phyloP scores from a whole-genome alignment of 176 grass and related monocot genomes.

The Metroxylon sagu region DNA sequence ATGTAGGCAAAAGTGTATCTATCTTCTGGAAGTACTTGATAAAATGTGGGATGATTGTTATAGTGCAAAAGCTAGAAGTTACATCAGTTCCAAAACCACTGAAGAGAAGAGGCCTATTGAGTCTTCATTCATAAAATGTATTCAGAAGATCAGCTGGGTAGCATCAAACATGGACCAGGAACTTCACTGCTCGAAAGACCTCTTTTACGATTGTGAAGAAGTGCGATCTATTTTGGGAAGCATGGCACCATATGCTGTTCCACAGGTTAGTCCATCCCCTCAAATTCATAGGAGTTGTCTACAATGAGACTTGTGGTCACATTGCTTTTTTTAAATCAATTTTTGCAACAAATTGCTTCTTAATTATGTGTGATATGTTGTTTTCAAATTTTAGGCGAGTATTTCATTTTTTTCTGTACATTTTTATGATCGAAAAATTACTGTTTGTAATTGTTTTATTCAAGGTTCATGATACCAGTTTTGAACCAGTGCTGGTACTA shows the following conservation, averaged over 20 bases:
- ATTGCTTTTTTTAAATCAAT: too few relatives aligned
- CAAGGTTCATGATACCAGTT: too few relatives aligned
- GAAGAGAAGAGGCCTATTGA: slow-evolving; percentile 35
- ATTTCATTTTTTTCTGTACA: too few relatives aligned
- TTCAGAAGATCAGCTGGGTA: slow-evolving; percentile 67
- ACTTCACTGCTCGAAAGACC: slow-evolving; percentile 60
- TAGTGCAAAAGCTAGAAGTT: slow-evolving; percentile 36
- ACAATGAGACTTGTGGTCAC: too few relatives aligned
- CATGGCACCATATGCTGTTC: slow-evolving; percentile 72
- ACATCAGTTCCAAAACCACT: slow-evolving; percentile 11
- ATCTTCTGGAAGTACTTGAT: slow-evolving; percentile 84
- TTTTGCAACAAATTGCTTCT: too few relatives aligned
- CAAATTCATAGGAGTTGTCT: too few relatives aligned
- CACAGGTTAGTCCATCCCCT: slow-evolving; percentile 41
- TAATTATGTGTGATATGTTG: too few relatives aligned
- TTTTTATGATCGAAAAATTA: too few relatives aligned
- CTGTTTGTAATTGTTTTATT: too few relatives aligned
- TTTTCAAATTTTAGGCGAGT: too few relatives aligned
- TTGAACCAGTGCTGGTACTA: too few relatives aligned
- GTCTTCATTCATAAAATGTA: slow-evolving; percentile 72
- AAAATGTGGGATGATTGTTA: slow-evolving; percentile 87
- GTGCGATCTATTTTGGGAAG: slow-evolving; percentile 61
- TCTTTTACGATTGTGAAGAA: slow-evolving; percentile 62
- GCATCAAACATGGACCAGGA: slow-evolving; percentile 64
- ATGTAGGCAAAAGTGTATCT: slow-evolving; percentile 52